phyloP scores from a whole-genome alignment of 2,329 filamentous ascomycete species.

The Ophiocordyceps robertsii region DNA sequence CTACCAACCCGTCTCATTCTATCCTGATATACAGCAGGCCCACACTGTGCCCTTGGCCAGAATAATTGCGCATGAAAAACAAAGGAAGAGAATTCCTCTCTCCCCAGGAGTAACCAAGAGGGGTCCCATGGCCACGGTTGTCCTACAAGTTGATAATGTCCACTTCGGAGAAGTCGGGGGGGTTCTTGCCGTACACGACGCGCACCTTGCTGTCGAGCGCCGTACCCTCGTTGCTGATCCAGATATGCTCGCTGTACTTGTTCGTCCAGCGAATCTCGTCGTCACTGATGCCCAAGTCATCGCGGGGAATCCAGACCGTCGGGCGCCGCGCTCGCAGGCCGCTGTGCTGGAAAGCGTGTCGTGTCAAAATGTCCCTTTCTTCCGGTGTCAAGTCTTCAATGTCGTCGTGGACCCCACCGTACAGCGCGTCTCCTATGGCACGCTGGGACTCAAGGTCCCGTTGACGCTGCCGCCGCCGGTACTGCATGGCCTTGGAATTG shows the following conservation, averaged over 20 bases:
- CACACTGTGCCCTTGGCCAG: too few relatives aligned
- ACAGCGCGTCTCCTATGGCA: slow-evolving; percentile 67
- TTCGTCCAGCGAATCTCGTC: slow-evolving; percentile 77
- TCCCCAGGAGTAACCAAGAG: too few relatives aligned
- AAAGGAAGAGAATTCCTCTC: too few relatives aligned
- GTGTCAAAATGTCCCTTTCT: slow-evolving; percentile 73
- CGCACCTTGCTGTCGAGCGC: slow-evolving; percentile 71
- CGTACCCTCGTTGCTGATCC: slow-evolving; percentile 90
- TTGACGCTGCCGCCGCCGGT: slow-evolving; percentile 32
- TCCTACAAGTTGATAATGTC: slow-evolving; percentile 66
- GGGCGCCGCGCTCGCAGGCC: slow-evolving; percentile 75
- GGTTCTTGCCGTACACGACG: slow-evolving; percentile 73
- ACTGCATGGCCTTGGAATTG: slow-evolving; percentile 28
- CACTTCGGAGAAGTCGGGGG: slow-evolving; percentile 79
- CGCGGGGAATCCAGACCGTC: slow-evolving; percentile 85
- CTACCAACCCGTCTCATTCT: too few relatives aligned
- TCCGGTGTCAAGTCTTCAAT: slow-evolving; percentile 87
- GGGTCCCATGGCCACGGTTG: too few relatives aligned
- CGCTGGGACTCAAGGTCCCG: slow-evolving; percentile 60
- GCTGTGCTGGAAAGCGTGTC: slow-evolving; percentile 80
- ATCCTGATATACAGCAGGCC: too few relatives aligned
- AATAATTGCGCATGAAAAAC: too few relatives aligned
- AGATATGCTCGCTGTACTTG: slow-evolving; percentile 64
- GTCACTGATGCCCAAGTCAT: slow-evolving; percentile 80
- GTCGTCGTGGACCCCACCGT: slow-evolving; percentile 79